Conservation (phyloP, 1,284 basidiomycete species). For the Trametes hirsuta region DNA sequence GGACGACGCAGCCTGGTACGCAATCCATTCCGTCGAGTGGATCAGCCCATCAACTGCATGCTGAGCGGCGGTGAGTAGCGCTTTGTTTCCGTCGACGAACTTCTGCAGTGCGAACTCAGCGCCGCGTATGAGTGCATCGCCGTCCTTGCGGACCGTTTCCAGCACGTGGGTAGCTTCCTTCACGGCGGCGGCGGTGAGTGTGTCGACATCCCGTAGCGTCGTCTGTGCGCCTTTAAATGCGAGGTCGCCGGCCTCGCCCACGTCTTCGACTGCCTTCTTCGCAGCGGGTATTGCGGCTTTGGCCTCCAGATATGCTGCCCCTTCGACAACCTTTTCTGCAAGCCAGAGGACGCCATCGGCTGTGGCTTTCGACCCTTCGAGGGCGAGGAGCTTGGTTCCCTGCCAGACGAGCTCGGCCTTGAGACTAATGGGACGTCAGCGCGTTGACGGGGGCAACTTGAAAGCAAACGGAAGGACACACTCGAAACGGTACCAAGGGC, state of each 20-base stretch:
- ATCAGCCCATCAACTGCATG: background rate
- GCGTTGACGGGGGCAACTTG: background rate
- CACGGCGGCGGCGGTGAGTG: background rate
- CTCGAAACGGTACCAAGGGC: background rate
- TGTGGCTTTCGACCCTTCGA: background rate
- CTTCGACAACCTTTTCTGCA: background rate
- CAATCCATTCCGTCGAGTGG: background rate
- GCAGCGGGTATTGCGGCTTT: background rate
- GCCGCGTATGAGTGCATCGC: background rate
- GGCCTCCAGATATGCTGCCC: background rate
- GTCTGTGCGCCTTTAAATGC: background rate
- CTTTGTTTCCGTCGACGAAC: background rate
- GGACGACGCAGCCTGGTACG: background rate
- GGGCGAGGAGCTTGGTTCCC: background rate
- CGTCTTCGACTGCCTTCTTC: background rate
- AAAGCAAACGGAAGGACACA: background rate
- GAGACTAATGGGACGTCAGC: background rate
- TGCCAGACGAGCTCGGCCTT: background rate
- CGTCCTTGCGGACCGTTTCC: background rate
- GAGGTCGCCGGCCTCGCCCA: background rate
- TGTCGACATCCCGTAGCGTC: background rate
- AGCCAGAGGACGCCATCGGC: background rate
- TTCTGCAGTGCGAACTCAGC: background rate
- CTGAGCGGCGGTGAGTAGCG: background rate
- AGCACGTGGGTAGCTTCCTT: background rate